Conservation (phyloP, 2,329 filamentous ascomycete species). For the Juglanconis juglandina region DNA sequence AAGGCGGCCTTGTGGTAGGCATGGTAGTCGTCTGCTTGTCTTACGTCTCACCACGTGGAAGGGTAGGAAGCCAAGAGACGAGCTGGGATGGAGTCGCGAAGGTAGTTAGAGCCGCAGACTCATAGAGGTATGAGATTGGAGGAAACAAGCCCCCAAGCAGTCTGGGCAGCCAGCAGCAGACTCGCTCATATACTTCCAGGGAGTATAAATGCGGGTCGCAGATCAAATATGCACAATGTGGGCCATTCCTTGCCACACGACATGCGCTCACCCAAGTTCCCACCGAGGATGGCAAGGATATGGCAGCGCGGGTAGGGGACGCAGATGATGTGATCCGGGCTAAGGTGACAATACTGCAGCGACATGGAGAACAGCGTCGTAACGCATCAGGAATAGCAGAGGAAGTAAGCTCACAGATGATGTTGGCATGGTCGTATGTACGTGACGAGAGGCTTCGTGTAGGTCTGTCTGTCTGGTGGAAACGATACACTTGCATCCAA, state of each 20-base stretch:
- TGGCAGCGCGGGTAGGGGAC: conserved; percentile 5
- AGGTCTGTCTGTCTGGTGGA: too few relatives aligned
- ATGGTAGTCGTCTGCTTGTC: background rate
- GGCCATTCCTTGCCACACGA: background rate
- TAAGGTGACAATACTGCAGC: conserved; percentile 14
- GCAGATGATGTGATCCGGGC: conserved; percentile 16
- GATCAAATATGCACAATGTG: background rate
- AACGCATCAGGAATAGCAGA: background rate
- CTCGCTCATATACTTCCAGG: too few relatives aligned
- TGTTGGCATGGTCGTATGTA: too few relatives aligned
- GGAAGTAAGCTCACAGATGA: background rate
- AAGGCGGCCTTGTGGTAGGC: background rate
- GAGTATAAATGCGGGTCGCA: too few relatives aligned
- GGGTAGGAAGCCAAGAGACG: too few relatives aligned
- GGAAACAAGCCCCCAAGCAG: too few relatives aligned
- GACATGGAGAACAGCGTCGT: conserved; percentile 2
- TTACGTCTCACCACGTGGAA: background rate
- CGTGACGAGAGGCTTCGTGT: too few relatives aligned
- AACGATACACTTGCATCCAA: too few relatives aligned
- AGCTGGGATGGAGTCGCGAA: too few relatives aligned
- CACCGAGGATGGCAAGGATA: conserved; percentile 9
- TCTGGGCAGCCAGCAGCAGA: too few relatives aligned
- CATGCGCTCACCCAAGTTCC: background rate
- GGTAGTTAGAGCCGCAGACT: too few relatives aligned
- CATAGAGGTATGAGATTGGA: too few relatives aligned